Base-by-base conservation (phyloP, 2,329 filamentous ascomycete species). In the Nectriaceae sp. region DNA sequence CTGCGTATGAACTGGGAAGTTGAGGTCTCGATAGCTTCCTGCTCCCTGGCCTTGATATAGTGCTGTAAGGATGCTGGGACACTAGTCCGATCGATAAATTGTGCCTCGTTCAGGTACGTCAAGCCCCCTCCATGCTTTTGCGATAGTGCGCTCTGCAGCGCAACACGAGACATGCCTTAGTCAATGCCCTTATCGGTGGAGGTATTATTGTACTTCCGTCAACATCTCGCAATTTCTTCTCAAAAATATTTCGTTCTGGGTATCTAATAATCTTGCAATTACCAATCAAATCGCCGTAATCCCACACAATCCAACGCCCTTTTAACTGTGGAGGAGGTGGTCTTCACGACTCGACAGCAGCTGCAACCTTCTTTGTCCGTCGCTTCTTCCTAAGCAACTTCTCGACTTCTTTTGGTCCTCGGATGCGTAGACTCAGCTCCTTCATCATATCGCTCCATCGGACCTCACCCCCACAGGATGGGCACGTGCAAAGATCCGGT, bases 381-480 rank as follows among this genome's bases (percentile, higher is more conserved):
- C 67, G 64, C 48, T 67, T 73, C 58, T 71, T 73, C 65, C 83
- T 89, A 57, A 90, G 75, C 21, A 96, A 61, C 56, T 83, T 83
- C 35, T 84, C 79, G 1, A 92, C 72, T 55, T 91, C 87, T 48
- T 87, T 87, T 46, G 78, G 69, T 1, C 87, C 91, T 20, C 89
- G 79, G 29, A 82, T 74, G 24, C 93, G 79, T 41, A 96, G 70
- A 42, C 80, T 94, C 58, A 96, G 70, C 65, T 96, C 92, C 64
- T 85, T 92, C 73, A 95, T 87, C 71, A 97, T 82, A 40, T 88
- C 81, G 0, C 77, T 75, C 93, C 93, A 97, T 42, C 75, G 66
- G 2, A 91, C 70, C 4, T 74, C 68, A 0, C 75, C 74, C 1
- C 76, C 70, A 63, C 93, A 97, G 18, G 72, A 71, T 0, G 90